phyloP scores from a whole-genome alignment of 148 eudicot genomes.

The Nyssa sinensis region DNA sequence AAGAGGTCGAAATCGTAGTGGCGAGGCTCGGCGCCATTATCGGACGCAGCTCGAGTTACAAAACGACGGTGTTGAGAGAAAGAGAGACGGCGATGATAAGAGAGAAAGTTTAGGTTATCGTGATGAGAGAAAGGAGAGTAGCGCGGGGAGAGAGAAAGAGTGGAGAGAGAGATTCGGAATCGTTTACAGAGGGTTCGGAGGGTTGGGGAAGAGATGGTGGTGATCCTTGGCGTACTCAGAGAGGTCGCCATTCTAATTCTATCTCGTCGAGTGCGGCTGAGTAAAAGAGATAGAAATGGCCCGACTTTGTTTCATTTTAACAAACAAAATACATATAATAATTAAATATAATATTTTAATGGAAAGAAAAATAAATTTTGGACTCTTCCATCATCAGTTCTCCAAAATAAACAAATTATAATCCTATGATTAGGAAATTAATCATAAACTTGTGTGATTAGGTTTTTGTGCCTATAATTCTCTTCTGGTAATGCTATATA shows the following conservation, averaged over 20 bases:
- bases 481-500: too few species aligned
- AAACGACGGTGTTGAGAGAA: slow-evolving; percentile 37
- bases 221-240: slow-evolving; percentile 42
- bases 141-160: slow-evolving; percentile 25
- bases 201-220: slow-evolving; percentile 27
- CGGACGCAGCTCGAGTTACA: slow-evolving; percentile 43
- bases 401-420: too few species aligned
- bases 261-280: too few species aligned
- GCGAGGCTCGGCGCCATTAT: slow-evolving; percentile 45
- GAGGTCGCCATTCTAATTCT: slow-evolving; percentile 55
- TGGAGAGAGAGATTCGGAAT: slow-evolving; percentile 11
- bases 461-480: too few species aligned
- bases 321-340: too few species aligned
- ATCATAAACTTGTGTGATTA: too few species aligned
- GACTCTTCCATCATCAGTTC: too few species aligned
- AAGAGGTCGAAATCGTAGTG: slow-evolving; percentile 79
- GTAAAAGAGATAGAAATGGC: too few species aligned
- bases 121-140: slow-evolving; percentile 14
- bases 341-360: too few species aligned
- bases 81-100: slow-evolving; percentile 18
- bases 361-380: too few species aligned
- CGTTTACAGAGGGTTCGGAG: slow-evolving; percentile 25
- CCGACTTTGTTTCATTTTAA: too few species aligned
- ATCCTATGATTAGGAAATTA: too few species aligned
- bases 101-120: slow-evolving; percentile 20